Evolutionary conservation across 345 rosid genomes (phyloP).

Genomic region (Sonneratia alba): DNA sequence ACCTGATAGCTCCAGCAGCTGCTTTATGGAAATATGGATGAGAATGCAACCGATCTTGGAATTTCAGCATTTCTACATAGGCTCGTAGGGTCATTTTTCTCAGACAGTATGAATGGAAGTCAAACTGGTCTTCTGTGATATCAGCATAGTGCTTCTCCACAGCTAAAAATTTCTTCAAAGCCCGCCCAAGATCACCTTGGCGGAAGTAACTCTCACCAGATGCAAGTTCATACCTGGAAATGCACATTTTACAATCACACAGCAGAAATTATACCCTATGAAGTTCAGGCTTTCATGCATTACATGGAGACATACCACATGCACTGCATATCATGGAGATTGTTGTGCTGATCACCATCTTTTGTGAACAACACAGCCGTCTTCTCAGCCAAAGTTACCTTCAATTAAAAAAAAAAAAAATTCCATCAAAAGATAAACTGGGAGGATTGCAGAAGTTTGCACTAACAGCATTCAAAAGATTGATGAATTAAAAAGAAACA

Average conservation of each 20-base stretch:
- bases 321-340: constrained; percentile 99
- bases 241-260: constrained; percentile 2
- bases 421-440: too few relatives aligned
- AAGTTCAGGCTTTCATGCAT: background rate
- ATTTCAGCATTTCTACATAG: constrained; percentile 94
- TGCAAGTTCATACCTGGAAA: constrained; percentile 92
- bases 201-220: constrained; percentile 95
- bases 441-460: constrained; percentile 2
- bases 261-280: background rate
- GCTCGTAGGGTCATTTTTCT: constrained; percentile 96
- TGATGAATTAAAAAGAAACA: constrained; percentile 1
- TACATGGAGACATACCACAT: constrained; percentile 63
- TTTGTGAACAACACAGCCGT: constrained; percentile 89
- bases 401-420: background rate
- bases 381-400: constrained; percentile 93
- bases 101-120: constrained; percentile 98
- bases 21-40: constrained; percentile 92
- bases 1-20: constrained; percentile 93
- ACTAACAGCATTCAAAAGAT: constrained; percentile 2
- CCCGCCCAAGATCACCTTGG: constrained; percentile 93
- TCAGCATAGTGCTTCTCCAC: constrained; percentile 99
- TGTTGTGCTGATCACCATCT: constrained; percentile 97
- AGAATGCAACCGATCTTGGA: constrained; percentile 93
- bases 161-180: constrained; percentile 82
- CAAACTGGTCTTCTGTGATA: constrained; percentile 96